These are phyloP conservation scores for Mortierella sp. DNA, from an alignment of 371 early-diverging fungal genomes.

Conservation along the genomic window DNA sequence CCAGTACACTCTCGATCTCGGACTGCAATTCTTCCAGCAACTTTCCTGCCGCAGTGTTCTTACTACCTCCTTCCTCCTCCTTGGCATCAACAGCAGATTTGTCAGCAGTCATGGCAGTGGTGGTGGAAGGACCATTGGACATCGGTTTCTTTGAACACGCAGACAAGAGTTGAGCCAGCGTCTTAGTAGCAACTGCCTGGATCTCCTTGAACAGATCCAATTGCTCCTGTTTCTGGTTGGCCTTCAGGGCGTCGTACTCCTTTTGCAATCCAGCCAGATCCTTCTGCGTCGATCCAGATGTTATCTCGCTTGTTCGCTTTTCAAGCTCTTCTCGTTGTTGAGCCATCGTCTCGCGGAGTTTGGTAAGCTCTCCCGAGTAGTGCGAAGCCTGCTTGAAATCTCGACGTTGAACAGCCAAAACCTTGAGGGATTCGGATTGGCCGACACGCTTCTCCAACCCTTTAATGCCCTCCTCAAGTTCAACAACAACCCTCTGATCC, in stretches of 20 bases:
- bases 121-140: background rate
- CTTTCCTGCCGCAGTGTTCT: slow-evolving; percentile 15
- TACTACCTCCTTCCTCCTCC: background rate
- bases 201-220: slow-evolving; percentile 30
- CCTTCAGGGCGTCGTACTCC: slow-evolving; percentile 23
- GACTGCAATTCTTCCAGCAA: slow-evolving; percentile 24
- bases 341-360: slow-evolving; percentile 8
- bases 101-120: background rate
- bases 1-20: slow-evolving; percentile 32
- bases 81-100: background rate
- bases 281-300: slow-evolving; percentile 13
- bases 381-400: slow-evolving; percentile 53
- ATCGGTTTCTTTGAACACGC: background rate
- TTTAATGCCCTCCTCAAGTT: slow-evolving; percentile 23
- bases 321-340: slow-evolving; percentile 28
- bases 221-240: slow-evolving; percentile 24
- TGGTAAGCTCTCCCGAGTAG: slow-evolving; percentile 27
- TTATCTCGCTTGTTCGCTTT: background rate
- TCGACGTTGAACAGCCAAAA: slow-evolving; percentile 39
- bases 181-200: slow-evolving; percentile 10
- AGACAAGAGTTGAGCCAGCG: slow-evolving; percentile 13
- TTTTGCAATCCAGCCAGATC: slow-evolving; percentile 20
- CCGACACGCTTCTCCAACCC: slow-evolving; percentile 18
- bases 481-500: slow-evolving; percentile 25
- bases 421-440: slow-evolving; percentile 33